These are phyloP conservation scores for Sphagnum fallax DNA, from an alignment of 228 moss, liverwort and hornwort species.

Conservation along the genomic window DNA sequence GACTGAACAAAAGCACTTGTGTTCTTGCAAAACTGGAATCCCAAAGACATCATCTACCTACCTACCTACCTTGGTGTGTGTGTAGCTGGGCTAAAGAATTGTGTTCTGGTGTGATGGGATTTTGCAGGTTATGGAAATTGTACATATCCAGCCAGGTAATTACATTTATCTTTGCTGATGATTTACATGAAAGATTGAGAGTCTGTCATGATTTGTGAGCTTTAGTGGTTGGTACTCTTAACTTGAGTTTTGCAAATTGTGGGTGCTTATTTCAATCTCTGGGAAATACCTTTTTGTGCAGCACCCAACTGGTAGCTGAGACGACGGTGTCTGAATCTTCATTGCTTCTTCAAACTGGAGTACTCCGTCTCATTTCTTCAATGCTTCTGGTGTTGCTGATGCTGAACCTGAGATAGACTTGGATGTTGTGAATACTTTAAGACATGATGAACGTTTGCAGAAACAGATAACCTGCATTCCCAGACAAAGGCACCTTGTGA, in stretches of 20 bases:
- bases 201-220: not conserved
- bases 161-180: not conserved
- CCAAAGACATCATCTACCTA: not conserved
- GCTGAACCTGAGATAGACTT: not conserved
- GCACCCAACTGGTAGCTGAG: not conserved
- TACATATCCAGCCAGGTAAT: slow-evolving; percentile 41
- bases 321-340: not conserved
- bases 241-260: not conserved
- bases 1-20: too few relatives aligned
- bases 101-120: not conserved
- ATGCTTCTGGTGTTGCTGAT: not conserved
- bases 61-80: not conserved
- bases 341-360: not conserved
- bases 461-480: too few relatives aligned
- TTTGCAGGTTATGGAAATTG: slow-evolving; percentile 44
- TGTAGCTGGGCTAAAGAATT: not conserved
- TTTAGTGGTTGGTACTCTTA: not conserved
- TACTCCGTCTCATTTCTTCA: not conserved
- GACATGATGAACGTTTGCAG: too few relatives aligned
- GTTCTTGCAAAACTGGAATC: not conserved
- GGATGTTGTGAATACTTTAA: too few relatives aligned
- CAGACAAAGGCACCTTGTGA: too few relatives aligned
- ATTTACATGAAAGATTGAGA: not conserved
- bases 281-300: not conserved
- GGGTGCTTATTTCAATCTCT: too few relatives aligned